Base-by-base conservation (phyloP, 2,329 filamentous ascomycete species). In the Verticillium longisporum region DNA sequence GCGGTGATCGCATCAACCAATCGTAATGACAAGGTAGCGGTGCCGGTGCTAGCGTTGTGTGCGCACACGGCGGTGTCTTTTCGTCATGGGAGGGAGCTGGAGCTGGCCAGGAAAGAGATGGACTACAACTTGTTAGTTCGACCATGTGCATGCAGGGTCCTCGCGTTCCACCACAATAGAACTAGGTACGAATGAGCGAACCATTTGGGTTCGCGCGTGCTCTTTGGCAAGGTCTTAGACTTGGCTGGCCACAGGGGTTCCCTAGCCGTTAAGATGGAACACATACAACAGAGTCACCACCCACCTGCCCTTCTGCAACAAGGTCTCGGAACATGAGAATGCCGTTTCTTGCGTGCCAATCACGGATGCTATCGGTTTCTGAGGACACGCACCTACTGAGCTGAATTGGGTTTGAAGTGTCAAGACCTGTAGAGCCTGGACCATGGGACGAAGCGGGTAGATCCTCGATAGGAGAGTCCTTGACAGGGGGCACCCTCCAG, bases 1-100 rank as follows among this genome's bases (percentile, higher is more conserved):
- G 68, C 13, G 61, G 53, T 15, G 56, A 37, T 13, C 62, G 7
- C 41, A 50, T 6, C 41, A 36, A 5, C 33, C 33, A 36, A 36
- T 36, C 5, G 33, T 10, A 36, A 36, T 10, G 10, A 36, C 33
- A n/a, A n/a, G 10, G 33, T 36, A 36, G 33, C 33, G 33, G 33
- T 36, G 33, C 5, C 6, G 33, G 33, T 36, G 33, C 33, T 36
- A 36, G 33, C 33, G n/a, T n/a, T n/a, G n/a, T n/a, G n/a, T n/a
- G 33, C 33, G 33, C 33, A 10, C n/a, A n/a, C n/a, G 33, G 33
- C 33, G 33, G 33, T 6, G 41, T 50, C 13, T 14, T 14, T 14
- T 50, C 33, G 33, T 10, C 6, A 36, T 36, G n/a, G n/a, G n/a
- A n/a, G 6, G 33, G 33, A 36, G 33, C 33, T 36, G 5, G 33